These are phyloP conservation scores for Lenzites betulinus DNA, from an alignment of 768 basidiomycete genomes.

Conservation along the genomic window DNA sequence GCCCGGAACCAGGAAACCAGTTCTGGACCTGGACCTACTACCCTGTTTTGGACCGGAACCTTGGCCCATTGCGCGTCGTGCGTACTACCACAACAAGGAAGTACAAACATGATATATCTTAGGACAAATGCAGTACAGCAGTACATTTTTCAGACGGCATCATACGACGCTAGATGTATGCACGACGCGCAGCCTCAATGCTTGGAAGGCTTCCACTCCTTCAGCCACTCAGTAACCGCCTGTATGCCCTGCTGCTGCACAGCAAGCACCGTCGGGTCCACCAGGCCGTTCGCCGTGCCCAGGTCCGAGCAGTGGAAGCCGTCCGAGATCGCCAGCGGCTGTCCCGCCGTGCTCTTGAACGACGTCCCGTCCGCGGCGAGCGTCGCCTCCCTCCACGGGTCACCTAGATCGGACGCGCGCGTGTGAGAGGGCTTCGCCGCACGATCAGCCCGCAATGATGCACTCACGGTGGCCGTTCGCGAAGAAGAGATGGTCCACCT, in stretches of 20 bases:
- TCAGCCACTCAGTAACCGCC: constrained; percentile 61
- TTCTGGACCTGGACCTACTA: no score
- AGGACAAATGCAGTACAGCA: neutral
- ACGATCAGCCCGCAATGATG: neutral
- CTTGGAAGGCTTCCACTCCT: constrained; percentile 30
- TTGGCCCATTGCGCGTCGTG: no score
- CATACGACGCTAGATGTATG: neutral
- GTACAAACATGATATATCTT: no score
- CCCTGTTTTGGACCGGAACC: no score
- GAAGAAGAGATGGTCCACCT: constrained; percentile 62
- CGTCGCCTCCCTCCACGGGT: constrained; percentile 73
- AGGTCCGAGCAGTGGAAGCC: constrained; percentile 75
- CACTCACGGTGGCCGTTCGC: constrained; percentile 66
- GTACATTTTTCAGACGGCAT: neutral
- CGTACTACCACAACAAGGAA: no score
- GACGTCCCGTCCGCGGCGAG: constrained; percentile 56
- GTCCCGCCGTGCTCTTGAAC: constrained; percentile 49
- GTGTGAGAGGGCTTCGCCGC: neutral
- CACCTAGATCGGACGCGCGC: constrained; percentile 44
- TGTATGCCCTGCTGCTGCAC: constrained; percentile 57
- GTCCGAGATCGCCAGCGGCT: constrained; percentile 58
- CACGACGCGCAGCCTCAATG: neutral
- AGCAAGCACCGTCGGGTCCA: constrained; percentile 51
- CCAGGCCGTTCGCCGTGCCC: constrained; percentile 37
- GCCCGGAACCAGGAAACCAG: no score